A percentile compares a stretch with the other conserved stretches of the same genome.
Conservation (phyloP, 345 rosid species). For the Streptanthus diversifolius region DNA sequence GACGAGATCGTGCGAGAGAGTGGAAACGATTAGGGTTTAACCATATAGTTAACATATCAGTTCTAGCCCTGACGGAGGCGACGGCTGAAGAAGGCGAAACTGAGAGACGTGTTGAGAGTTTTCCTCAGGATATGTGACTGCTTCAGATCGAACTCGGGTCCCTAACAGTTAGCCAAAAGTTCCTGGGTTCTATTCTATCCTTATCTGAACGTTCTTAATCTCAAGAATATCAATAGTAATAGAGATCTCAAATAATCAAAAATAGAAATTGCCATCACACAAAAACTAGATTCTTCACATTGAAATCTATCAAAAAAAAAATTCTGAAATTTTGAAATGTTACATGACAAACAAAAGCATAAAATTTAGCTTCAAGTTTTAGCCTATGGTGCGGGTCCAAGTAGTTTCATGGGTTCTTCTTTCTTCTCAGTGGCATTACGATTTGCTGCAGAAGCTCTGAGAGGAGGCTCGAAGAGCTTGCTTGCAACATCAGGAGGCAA, state of each 20-base stretch:
- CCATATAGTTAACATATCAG: background rate
- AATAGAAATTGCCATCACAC: background rate
- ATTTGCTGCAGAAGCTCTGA: constrained; percentile 67
- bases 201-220: background rate
- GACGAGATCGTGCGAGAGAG: constrained; percentile 10
- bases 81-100: constrained; percentile 3
- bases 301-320: background rate
- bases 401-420: constrained; percentile 55
- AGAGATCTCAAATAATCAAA: background rate
- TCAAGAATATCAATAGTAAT: background rate
- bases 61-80: background rate
- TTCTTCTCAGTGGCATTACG: constrained; percentile 41
- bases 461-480: constrained; percentile 81
- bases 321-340: background rate
- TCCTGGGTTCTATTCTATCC: too few species aligned
- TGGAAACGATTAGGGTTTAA: constrained; percentile 11
- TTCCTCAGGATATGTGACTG: background rate
- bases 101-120: background rate
- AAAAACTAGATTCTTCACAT: background rate
- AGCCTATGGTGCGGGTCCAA: constrained; percentile 49
- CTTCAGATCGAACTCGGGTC: background rate
- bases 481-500: constrained; percentile 78
- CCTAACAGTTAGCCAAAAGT: background rate
- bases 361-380: background rate
- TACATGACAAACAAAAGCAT: constrained; percentile 5